Evolutionary conservation across 1,139 yeast genomes (phyloP).

Genomic region (Zygoascus meyerae): DNA sequence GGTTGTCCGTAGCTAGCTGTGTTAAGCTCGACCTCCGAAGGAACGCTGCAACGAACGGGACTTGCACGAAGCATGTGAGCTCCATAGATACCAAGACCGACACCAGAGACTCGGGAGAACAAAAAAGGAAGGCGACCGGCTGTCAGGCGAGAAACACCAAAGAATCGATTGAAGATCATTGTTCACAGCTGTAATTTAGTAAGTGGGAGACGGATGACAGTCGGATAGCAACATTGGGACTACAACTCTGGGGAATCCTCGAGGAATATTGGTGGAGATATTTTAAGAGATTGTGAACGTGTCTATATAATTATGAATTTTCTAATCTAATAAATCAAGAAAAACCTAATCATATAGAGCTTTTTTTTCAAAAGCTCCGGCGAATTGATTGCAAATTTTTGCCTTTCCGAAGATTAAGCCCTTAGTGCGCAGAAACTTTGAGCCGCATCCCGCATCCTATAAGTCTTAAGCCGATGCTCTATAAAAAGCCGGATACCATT

Average conservation of each 20-base stretch:
- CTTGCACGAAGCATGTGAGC: constrained; percentile 4
- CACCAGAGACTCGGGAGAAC: constrained; percentile 8
- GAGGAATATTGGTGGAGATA: background rate
- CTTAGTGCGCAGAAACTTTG: too few species aligned
- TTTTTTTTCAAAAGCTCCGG: too few species aligned
- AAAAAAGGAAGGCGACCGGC: background rate
- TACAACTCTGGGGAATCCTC: background rate
- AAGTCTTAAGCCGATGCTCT: background rate
- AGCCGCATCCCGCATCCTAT: too few species aligned
- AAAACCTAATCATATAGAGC: too few species aligned
- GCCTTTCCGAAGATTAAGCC: too few species aligned
- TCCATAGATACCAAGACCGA: constrained; percentile 10
- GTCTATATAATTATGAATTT: too few species aligned
- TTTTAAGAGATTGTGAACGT: too few species aligned
- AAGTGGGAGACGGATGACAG: too few species aligned
- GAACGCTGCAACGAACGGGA: constrained; percentile 5
- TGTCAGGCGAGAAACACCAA: background rate
- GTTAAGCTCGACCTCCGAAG: constrained; percentile 3
- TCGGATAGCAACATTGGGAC: background rate
- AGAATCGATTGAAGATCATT: constrained; percentile 1
- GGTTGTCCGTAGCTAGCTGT: background rate
- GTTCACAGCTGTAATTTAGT: background rate
- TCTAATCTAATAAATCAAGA: too few species aligned
- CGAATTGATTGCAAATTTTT: too few species aligned
- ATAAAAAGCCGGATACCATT: constrained; percentile 23